Conservation (phyloP, 2,329 filamentous ascomycete species). For the Erysiphe neolycopersici region DNA sequence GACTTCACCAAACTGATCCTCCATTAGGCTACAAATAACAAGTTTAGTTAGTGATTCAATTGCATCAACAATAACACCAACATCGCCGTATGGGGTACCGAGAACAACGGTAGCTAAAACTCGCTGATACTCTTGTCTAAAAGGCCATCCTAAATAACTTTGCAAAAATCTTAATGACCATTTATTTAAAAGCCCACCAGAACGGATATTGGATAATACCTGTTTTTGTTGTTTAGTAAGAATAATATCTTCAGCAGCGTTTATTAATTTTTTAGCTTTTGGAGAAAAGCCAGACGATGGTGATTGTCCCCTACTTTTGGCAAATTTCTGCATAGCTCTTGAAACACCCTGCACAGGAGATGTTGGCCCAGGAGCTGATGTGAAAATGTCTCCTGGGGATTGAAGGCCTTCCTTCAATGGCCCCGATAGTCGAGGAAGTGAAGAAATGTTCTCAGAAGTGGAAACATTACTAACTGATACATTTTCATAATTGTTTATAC, state of each 20-base stretch:
- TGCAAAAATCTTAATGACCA: conserved; percentile 21
- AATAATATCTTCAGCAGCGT: conserved; percentile 12
- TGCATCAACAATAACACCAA: conserved; percentile 42
- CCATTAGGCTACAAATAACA: conserved; percentile 43
- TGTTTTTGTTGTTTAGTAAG: conserved; percentile 24
- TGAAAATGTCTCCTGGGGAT: conserved; percentile 10
- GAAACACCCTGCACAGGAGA: conserved; percentile 4
- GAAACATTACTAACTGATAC: conserved; percentile 3
- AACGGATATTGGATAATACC: conserved; percentile 21
- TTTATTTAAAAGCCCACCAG: conserved; percentile 22
- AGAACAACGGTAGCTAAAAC: conserved; percentile 41
- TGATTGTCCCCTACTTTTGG: conserved; percentile 10
- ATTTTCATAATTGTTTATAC: conserved; percentile 34
- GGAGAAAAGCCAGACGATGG: conserved; percentile 8
- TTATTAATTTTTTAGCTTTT: conserved; percentile 18
- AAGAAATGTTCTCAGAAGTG: conserved; percentile 1
- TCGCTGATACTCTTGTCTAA: conserved; percentile 42
- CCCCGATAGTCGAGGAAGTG: conserved; percentile 8
- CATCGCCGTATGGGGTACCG: conserved; percentile 45
- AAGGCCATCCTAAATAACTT: conserved; percentile 33
- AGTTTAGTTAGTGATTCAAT: conserved; percentile 42
- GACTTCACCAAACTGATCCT: conserved; percentile 72
- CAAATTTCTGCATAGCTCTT: conserved; percentile 8
- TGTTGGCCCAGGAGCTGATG: conserved; percentile 3
- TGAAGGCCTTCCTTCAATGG: conserved; percentile 8